These are phyloP conservation scores for Hymenoscyphus fraxineus DNA, from an alignment of 2,329 filamentous ascomycete genomes.

Conservation along the genomic window DNA sequence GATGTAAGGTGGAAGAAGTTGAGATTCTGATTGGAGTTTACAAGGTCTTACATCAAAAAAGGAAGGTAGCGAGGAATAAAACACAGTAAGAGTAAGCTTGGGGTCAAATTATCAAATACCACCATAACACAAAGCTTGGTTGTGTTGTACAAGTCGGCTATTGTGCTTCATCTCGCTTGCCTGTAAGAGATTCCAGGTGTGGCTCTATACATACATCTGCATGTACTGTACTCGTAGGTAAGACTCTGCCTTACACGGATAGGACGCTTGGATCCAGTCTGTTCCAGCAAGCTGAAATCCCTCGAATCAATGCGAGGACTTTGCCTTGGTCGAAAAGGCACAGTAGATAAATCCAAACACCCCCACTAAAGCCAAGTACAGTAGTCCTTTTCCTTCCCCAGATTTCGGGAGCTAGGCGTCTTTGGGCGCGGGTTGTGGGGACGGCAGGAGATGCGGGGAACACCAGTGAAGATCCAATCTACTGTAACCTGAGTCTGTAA, in stretches of 20 bases:
- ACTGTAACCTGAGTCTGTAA: too few species aligned
- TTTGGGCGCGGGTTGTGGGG: not conserved
- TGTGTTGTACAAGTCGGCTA: not conserved
- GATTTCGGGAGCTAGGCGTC: not conserved
- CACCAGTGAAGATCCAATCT: not conserved
- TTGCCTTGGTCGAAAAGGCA: not conserved
- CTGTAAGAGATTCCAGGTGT: not conserved
- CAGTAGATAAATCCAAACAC: not conserved
- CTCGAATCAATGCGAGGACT: not conserved
- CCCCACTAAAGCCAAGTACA: not conserved
- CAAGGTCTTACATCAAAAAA: not conserved
- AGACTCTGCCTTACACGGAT: not conserved
- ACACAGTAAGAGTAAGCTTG: not conserved
- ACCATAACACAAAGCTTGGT: not conserved
- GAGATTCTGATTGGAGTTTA: not conserved
- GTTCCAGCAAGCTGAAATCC: not conserved
- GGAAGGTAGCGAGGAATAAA: not conserved
- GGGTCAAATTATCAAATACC: not conserved
- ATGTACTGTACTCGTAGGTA: not conserved
- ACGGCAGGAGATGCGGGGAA: constrained; percentile 1
- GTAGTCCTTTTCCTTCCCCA: not conserved
- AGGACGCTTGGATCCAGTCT: not conserved
- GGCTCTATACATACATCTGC: not conserved
- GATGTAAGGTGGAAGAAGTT: not conserved
- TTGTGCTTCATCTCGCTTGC: not conserved